Base-by-base conservation (phyloP, 1,284 basidiomycete genomes). In the Melanopsichium pennsylvanicum region DNA sequence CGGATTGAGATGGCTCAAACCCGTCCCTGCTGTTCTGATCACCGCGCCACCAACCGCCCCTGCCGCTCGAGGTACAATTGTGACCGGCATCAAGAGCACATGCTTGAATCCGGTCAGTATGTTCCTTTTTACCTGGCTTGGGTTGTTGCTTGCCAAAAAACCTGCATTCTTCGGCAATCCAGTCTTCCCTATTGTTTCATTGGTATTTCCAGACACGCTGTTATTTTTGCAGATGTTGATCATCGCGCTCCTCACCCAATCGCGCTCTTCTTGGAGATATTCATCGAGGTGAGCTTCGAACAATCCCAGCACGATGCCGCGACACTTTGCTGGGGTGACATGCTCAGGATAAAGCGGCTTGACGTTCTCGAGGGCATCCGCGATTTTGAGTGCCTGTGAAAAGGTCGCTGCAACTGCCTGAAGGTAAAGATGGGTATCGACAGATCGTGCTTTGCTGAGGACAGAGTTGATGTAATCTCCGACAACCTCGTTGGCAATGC, bases 201-300 rank as follows among this genome's bases (percentile, higher is more conserved):
- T n/a, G n/a, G n/a, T n/a, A n/a, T n/a, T n/a, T n/a, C n/a, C n/a
- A n/a, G n/a, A n/a, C n/a, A 39, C 88, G 81, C 89, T 85, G 15
- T 82, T 84, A 51, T 84, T 84, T 54, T 87, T 86, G 78, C 90
- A 93, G 19, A 90, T 89, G 1, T 82, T 83, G 41, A 91, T 89
- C 58, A 97, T 87, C 0, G 85, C 84, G 6, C 84, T 84, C 74
- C 91, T 91, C 42, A 92, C 86, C 75, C 87, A 88, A 54, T 95
- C 92, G 6, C 90, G 86, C 81, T 98, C 96, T 76, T 96, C 92
- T 58, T 92, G 89, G 3, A 98, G 87, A 76, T 98, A 98, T 74
- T 96, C 94, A 78, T 94, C 93, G 89, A 97, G 93, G 80, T 95
- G 90, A 3, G 86, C 84, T 81, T 96, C 93, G 77, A 96, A 98